Conservation (phyloP, 352 stramenopile species). For the Blastocystis sp. region DNA sequence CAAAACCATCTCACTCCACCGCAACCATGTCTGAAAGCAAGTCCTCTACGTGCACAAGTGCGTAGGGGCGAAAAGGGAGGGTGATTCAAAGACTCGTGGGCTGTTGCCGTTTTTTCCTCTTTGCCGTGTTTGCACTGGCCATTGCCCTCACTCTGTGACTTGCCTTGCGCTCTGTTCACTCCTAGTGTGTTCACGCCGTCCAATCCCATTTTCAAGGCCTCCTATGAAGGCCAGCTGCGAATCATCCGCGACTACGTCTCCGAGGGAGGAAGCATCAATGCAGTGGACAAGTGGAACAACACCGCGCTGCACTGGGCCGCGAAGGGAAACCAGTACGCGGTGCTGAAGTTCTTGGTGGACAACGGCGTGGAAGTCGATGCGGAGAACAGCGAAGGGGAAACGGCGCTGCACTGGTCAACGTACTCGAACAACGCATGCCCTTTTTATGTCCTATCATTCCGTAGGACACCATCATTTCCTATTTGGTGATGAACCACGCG, state of each 20-base stretch:
- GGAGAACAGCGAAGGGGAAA: conserved; percentile 42
- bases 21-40: background rate
- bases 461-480: conserved; percentile 37
- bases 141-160: conserved; percentile 9
- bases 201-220: conserved; percentile 43
- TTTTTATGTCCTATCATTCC: background rate
- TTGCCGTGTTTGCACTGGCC: background rate
- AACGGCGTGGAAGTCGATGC: conserved; percentile 35
- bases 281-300: conserved; percentile 54
- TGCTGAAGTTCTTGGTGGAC: conserved; percentile 21
- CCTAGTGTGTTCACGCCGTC: conserved; percentile 55
- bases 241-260: conserved; percentile 37
- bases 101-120: conserved; percentile 21
- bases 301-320: conserved; percentile 61
- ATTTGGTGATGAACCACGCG: conserved; percentile 42
- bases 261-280: conserved; percentile 55
- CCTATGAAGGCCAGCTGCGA: conserved; percentile 16
- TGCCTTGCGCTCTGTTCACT: background rate
- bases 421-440: conserved; percentile 39
- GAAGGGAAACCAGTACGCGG: conserved; percentile 47
- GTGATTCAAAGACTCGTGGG: background rate
- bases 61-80: background rate
- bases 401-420: conserved; percentile 42
- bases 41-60: background rate
- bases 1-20: background rate